Conservation (phyloP, 2,329 filamentous ascomycete genomes). For the Penicillium olsonii region DNA sequence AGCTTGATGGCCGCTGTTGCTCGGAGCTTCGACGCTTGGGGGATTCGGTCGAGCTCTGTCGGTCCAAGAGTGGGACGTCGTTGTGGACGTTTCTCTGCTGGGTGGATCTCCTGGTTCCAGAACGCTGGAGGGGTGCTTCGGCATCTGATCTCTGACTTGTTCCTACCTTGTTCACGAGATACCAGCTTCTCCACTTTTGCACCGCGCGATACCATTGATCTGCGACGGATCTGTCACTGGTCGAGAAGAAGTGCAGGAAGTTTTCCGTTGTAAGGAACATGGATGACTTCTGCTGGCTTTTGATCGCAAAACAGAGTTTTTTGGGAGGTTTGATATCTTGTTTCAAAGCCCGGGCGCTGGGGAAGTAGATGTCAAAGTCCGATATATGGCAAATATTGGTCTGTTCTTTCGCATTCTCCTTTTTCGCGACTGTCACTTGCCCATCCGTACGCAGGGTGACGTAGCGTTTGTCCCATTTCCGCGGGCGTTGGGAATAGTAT, state of each 20-base stretch:
- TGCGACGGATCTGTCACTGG: constrained; percentile 68
- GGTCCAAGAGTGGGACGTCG: constrained; percentile 61
- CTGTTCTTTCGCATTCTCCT: constrained; percentile 67
- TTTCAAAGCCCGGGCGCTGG: constrained; percentile 66
- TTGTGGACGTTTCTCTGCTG: constrained; percentile 52
- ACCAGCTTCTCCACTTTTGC: constrained; percentile 89
- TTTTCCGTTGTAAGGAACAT: constrained; percentile 81
- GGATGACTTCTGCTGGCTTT: constrained; percentile 84
- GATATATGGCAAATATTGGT: constrained; percentile 78
- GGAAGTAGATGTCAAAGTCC: constrained; percentile 88
- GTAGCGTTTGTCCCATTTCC: constrained; percentile 86
- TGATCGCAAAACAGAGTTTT: constrained; percentile 81
- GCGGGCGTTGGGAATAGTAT: constrained; percentile 76
- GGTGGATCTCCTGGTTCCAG: constrained; percentile 24
- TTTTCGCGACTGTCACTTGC: constrained; percentile 72
- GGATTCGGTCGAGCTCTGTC: constrained; percentile 47
- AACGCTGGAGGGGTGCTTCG: constrained; percentile 25
- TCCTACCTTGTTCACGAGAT: constrained; percentile 73
- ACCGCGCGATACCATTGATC: constrained; percentile 70
- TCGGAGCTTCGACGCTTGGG: constrained; percentile 44
- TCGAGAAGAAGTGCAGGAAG: constrained; percentile 90
- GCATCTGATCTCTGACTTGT: constrained; percentile 48
- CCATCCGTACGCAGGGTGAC: constrained; percentile 73
- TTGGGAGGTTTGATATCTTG: constrained; percentile 81
- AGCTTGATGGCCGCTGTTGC: constrained; percentile 24